Evolutionary conservation across 2,329 filamentous ascomycete species (phyloP), one percentile per base, ranked within the genome.

Genomic region (Dactylellina cionopaga): DNA sequence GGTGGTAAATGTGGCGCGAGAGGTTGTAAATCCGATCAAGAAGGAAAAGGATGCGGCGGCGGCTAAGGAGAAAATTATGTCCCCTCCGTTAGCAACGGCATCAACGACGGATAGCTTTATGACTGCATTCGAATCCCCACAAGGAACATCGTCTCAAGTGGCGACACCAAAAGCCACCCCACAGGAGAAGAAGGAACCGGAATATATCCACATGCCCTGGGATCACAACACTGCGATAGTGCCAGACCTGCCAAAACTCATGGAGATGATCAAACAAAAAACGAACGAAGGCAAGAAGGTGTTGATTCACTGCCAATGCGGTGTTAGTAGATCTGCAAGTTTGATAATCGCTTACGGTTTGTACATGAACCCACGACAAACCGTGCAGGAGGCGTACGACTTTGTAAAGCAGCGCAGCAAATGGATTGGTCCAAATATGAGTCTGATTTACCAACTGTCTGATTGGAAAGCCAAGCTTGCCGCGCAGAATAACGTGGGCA

Each of bases 401-500:
- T 86, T 88, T 1, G 91, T 92, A 1, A 92, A 96, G 80, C 85
- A 87, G 59, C 90, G 90, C 81, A 95, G 91, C 80, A 88, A 85
- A 78, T 96, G 92, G 91, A 94, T 96, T 76, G 92, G 91, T 68
- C 91, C 91, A 0, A 96, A 96, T 80, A 96, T 96, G 92, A 91
- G 91, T 76, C 84, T 96, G 75, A 92, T 96, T 85, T 95, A 95
- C 84, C 92, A 92, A 76, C 82, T 96, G 49, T 77, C 76, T 19
- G 76, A 77, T 55, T 77, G 76, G 76, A 75, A 69, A 58, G 76
- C 76, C 39, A 76, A 75, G 69, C 74, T 77, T 15, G 65, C 59
- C 4, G 71, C 73, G 43, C 74, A 71, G 13, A 62, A 63, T 35
- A 73, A 74, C 22, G 70, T 72, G 70, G 71, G 75, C 46, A 58